Evolutionary conservation across 2,329 filamentous ascomycete species (phyloP), one percentile per base, ranked within the genome.

Genomic region (Rutstroemia sp.): DNA sequence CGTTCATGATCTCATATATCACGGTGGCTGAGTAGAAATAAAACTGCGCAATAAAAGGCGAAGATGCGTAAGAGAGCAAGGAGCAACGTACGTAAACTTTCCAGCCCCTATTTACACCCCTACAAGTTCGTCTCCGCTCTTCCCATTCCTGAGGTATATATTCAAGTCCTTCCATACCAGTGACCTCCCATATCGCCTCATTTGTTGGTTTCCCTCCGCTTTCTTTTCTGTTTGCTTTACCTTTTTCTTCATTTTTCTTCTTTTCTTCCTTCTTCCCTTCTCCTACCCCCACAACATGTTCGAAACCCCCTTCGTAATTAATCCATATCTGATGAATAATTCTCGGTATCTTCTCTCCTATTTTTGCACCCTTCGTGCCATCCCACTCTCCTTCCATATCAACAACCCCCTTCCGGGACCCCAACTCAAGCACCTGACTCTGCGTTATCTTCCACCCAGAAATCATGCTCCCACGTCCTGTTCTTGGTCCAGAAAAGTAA

Each of bases 261-360:
- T 14, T 3, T 16, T 14, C 17, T 2, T 25, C 6, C 1, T 6
- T 2, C 23, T 12, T 12, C 14, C 4, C 14, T 16, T 12, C 16
- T 7, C 48, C 23, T 16, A 5, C 14, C 12, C 30, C 38, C 23
- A 9, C 38, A 30, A 42, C 49, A 2, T 23, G 12, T 4, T 27
- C 49, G 39, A 51, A 51, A 2, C 21, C 49, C 3, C 49, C 49
- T 16, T 21, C 12, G 34, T 12, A 27, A 42, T 51, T 42, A 14
- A 41, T 21, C 49, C 49, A 51, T n/a, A 51, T 25, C 23, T 51
- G 49, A 51, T 51, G 49, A 10, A 51, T 12, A 17, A 51, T 30
- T 12, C 39, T 51, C 5, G 5, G 39, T 21, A 30, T 51, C 19
- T 42, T 19, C 25, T 51, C 23, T 30, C 39, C 39, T 34, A 3